phyloP scores from a whole-genome alignment of 2,329 filamentous ascomycete species.

The Clonostachys sp. region DNA sequence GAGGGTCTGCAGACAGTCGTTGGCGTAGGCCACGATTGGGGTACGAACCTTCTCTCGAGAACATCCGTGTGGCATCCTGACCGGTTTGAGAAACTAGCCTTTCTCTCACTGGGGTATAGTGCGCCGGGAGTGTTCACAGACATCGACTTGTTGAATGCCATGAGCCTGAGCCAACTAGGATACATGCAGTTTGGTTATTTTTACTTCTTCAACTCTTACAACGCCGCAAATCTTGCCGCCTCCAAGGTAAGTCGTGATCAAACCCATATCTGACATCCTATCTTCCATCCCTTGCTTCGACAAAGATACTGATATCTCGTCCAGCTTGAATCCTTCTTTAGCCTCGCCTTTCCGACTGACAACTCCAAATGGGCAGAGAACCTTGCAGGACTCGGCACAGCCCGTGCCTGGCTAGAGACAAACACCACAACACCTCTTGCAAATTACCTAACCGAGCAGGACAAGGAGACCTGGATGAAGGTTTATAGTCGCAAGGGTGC shows the following conservation, averaged over 20 bases:
- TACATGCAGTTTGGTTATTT: not conserved
- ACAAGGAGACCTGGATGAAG: conserved; percentile 4
- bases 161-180: not conserved
- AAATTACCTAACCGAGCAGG: conserved; percentile 4
- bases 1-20: conserved; percentile 27
- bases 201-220: not conserved
- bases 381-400: conserved; percentile 5
- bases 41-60: conserved; percentile 14
- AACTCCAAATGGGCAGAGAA: conserved; percentile 2
- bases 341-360: conserved; percentile 7
- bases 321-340: conserved; percentile 11
- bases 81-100: conserved; percentile 1
- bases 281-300: no score
- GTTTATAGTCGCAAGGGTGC: conserved; percentile 5
- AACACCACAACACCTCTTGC: conserved; percentile 4
- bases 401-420: conserved; percentile 7
- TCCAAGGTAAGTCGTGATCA: not conserved
- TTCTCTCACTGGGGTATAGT: not conserved
- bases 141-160: not conserved
- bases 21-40: conserved; percentile 40
- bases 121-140: not conserved
- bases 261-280: not conserved
- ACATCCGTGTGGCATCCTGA: conserved; percentile 18
- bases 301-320: no score
- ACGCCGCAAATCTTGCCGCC: not conserved